Conservation (phyloP, 129 eudicot genomes). For the Flaveria ramosissima region DNA sequence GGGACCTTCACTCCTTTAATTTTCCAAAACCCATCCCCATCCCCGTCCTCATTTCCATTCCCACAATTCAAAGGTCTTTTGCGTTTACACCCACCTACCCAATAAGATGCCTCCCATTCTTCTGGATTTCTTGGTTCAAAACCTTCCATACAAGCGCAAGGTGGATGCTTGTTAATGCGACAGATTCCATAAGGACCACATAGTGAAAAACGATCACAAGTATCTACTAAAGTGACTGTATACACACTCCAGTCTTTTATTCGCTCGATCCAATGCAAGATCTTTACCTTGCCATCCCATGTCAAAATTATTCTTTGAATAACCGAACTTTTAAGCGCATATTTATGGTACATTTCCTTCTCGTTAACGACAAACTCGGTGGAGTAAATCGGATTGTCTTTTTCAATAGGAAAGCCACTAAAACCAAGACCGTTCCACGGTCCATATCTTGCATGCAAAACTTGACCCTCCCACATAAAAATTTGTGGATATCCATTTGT, state of each 20-base stretch:
- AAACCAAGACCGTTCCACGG: slow-evolving; percentile 30
- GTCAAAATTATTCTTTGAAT: not conserved
- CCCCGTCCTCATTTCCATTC: not conserved
- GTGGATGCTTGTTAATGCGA: slow-evolving; percentile 21
- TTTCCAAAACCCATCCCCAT: slow-evolving; percentile 27
- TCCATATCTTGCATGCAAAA: slow-evolving; percentile 27
- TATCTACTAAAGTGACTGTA: not conserved
- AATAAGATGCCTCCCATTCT: slow-evolving; percentile 18
- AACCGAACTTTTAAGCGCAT: not conserved
- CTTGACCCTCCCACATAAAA: not conserved
- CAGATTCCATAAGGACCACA: slow-evolving; percentile 36
- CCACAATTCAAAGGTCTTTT: slow-evolving; percentile 22
- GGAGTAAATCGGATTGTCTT: not conserved
- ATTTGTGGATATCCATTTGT: slow-evolving; percentile 35
- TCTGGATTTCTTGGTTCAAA: slow-evolving; percentile 24
- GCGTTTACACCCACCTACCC: slow-evolving; percentile 33
- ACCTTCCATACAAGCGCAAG: slow-evolving; percentile 30
- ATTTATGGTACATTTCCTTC: slow-evolving; percentile 24
- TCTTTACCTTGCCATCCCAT: not conserved
- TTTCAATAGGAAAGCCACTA: slow-evolving; percentile 4
- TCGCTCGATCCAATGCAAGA: not conserved
- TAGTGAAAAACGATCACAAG: slow-evolving; percentile 26
- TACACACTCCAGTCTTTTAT: slow-evolving; percentile 14
- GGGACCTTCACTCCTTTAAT: slow-evolving; percentile 31
- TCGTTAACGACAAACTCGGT: slow-evolving; percentile 14